phyloP scores from a whole-genome alignment of 495 filamentous ascomycete species.

The Tuber borchii region DNA sequence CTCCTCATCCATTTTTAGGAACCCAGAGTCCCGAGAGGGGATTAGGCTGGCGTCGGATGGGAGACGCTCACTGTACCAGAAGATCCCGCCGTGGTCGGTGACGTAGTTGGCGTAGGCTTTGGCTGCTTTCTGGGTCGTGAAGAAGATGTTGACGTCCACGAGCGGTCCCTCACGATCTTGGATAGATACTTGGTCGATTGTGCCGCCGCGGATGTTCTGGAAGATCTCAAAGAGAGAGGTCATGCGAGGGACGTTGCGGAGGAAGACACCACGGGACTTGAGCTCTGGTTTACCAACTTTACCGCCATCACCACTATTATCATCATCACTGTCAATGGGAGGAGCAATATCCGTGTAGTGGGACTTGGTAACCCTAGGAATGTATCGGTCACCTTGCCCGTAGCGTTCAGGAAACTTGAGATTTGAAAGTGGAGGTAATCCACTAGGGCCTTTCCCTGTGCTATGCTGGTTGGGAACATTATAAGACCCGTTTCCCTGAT shows the following conservation, averaged over 20 bases:
- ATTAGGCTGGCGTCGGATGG: neutral
- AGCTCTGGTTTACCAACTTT: neutral
- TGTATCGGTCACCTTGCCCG: neutral
- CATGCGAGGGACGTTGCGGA: constrained; percentile 1
- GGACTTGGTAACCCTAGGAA: neutral
- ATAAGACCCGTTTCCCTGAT: neutral
- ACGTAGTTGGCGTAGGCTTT: constrained; percentile 9
- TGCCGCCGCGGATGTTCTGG: constrained; percentile 17
- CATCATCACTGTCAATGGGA: neutral
- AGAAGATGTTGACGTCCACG: constrained; percentile 10
- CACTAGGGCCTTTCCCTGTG: neutral
- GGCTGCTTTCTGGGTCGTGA: neutral
- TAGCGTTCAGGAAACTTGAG: neutral
- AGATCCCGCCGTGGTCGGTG: constrained; percentile 13
- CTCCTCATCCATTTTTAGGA: neutral
- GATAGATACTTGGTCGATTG: constrained; percentile 2
- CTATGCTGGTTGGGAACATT: neutral
- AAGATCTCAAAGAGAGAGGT: neutral
- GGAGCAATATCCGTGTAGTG: neutral
- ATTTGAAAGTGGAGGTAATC: neutral
- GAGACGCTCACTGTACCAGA: neutral
- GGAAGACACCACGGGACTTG: constrained; percentile 8
- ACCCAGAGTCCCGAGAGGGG: neutral
- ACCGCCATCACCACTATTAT: neutral
- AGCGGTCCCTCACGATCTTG: neutral